phyloP scores from a whole-genome alignment of 2,329 filamentous ascomycete genomes.

The Colletotrichum cereale region DNA sequence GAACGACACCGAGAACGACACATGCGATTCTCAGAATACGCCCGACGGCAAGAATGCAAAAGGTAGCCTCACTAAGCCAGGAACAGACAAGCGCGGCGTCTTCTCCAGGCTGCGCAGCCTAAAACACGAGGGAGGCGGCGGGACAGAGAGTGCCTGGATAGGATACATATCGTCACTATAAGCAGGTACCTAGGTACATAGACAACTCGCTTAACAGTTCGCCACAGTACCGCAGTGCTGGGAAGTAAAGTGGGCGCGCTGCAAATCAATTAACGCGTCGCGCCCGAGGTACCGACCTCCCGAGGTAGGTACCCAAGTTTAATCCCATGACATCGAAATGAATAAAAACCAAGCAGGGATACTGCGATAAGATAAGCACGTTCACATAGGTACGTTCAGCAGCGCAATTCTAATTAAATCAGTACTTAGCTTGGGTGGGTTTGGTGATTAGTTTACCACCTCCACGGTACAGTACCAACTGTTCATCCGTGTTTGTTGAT shows the following conservation, averaged over 20 bases:
- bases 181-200: neutral
- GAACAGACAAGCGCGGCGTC: neutral
- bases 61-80: conserved; percentile 1
- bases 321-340: conserved; percentile 1
- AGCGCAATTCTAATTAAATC: conserved; percentile 9
- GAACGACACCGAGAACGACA: conserved; percentile 13
- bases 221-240: no score
- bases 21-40: neutral
- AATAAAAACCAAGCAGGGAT: conserved; percentile 18
- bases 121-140: neutral
- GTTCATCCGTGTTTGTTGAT: neutral
- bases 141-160: no score
- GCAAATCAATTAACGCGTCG: no score
- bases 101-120: neutral
- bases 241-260: no score
- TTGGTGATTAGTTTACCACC: neutral
- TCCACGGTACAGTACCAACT: conserved; percentile 3
- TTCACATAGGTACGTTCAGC: neutral
- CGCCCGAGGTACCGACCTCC: no score
- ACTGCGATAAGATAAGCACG: conserved; percentile 32
- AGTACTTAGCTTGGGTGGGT: neutral
- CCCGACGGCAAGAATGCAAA: neutral
- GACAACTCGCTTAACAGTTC: no score
- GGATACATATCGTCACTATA: no score
- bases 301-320: no score